Conservation (phyloP, 1,284 basidiomycete species). For the Meripilus lineatus region DNA sequence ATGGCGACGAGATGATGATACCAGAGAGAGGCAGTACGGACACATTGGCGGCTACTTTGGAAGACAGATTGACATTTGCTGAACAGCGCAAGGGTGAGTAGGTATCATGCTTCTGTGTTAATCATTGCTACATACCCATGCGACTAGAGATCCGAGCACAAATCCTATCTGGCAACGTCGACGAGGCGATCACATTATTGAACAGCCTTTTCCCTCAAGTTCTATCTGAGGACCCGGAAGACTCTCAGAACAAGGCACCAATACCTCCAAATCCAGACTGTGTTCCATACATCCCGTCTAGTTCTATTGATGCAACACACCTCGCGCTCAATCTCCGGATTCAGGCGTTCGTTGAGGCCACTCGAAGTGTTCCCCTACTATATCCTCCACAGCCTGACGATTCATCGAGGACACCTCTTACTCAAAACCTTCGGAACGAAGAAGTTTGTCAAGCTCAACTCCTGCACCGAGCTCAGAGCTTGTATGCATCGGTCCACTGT, state of each 20-base stretch:
- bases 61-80: conserved; percentile 43
- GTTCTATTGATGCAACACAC: conserved; percentile 65
- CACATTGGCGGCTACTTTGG: conserved; percentile 14
- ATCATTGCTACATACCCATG: conserved; percentile 2
- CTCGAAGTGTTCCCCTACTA: conserved; percentile 62
- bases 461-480: conserved; percentile 54
- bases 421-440: conserved; percentile 14
- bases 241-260: conserved; percentile 13
- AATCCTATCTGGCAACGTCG: conserved; percentile 67
- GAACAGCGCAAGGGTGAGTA: conserved; percentile 54
- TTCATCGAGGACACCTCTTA: conserved; percentile 9
- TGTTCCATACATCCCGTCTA: conserved; percentile 46
- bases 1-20: conserved; percentile 57
- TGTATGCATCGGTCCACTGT: conserved; percentile 50
- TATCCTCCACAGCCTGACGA: conserved; percentile 25
- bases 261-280: conserved; percentile 7
- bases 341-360: conserved; percentile 77
- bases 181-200: conserved; percentile 61
- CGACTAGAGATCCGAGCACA: conserved; percentile 55
- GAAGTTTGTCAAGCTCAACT: conserved; percentile 30
- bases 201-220: conserved; percentile 68
- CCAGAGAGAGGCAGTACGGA: conserved; percentile 20
- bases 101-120: background rate
- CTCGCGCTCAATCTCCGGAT: conserved; percentile 80
- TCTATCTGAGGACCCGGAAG: conserved; percentile 34